phyloP scores from a whole-genome alignment of 2,329 filamentous ascomycete genomes.

The Calonectria leucothoes region DNA sequence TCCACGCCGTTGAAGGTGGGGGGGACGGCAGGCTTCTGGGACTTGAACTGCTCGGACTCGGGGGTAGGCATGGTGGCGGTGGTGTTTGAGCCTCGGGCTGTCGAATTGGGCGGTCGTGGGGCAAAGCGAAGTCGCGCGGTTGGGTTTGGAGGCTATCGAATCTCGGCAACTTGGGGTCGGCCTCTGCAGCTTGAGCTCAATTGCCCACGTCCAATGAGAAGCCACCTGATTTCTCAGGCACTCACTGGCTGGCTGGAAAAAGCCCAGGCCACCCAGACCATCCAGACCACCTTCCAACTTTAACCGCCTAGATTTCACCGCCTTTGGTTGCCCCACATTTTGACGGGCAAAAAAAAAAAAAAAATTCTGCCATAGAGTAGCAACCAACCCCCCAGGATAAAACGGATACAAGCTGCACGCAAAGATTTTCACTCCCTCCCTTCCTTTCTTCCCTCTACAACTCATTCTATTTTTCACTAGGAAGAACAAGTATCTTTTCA shows the following conservation, averaged over 20 bases:
- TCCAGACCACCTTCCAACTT: slow-evolving; percentile 31
- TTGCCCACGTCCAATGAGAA: slow-evolving; percentile 40
- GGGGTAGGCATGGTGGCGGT: slow-evolving; percentile 77
- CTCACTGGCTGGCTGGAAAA: slow-evolving; percentile 13
- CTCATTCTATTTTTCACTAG: slow-evolving; percentile 10
- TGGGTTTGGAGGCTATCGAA: slow-evolving; percentile 33
- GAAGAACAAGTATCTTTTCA: slow-evolving; percentile 20
- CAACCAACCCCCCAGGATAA: slow-evolving; percentile 40
- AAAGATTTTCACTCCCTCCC: slow-evolving; percentile 28
- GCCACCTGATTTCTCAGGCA: slow-evolving; percentile 48
- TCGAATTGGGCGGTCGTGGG: slow-evolving; percentile 22
- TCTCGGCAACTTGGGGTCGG: slow-evolving; percentile 38
- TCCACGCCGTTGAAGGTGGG: slow-evolving; percentile 89
- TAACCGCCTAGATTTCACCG: slow-evolving; percentile 45
- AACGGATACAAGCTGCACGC: slow-evolving; percentile 28
- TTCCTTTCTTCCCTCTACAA: slow-evolving; percentile 34
- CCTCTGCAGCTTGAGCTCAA: slow-evolving; percentile 43
- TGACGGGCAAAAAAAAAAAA: slow-evolving; percentile 47
- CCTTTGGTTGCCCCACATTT: slow-evolving; percentile 48
- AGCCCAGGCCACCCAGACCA: slow-evolving; percentile 34
- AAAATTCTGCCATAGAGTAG: slow-evolving; percentile 35
- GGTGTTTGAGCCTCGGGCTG: slow-evolving; percentile 25
- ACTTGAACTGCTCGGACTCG: slow-evolving; percentile 84
- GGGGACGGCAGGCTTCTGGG: slow-evolving; percentile 84
- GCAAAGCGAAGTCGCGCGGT: slow-evolving; percentile 30